Evolutionary conservation across 805 yeast species (phyloP).

Genomic region (Cyberlindnera maritima): DNA sequence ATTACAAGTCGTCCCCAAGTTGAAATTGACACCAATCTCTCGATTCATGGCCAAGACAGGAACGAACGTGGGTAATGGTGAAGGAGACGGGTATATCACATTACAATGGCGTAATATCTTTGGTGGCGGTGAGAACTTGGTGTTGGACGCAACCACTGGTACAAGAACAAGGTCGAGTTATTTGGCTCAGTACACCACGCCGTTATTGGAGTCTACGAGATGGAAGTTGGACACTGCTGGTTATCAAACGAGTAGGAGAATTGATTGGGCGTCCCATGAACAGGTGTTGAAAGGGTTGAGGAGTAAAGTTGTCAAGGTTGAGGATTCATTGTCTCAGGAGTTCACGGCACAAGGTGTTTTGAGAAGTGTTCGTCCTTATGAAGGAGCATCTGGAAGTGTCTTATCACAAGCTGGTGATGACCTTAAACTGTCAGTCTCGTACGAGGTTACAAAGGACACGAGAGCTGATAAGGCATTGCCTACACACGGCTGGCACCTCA

Average conservation of each 20-base stretch:
- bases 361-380: conserved; percentile 35
- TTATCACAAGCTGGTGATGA: conserved; percentile 62
- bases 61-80: conserved; percentile 94
- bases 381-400: conserved; percentile 41
- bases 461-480: conserved; percentile 44
- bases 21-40: conserved; percentile 51
- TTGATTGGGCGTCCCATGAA: conserved; percentile 52
- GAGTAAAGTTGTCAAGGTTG: conserved; percentile 29
- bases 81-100: conserved; percentile 90
- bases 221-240: conserved; percentile 54
- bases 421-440: conserved; percentile 51
- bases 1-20: conserved; percentile 29
- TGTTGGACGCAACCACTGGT: conserved; percentile 56
- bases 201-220: conserved; percentile 43
- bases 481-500: conserved; percentile 38
- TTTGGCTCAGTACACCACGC: conserved; percentile 50
- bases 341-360: conserved; percentile 40
- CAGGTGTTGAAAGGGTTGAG: conserved; percentile 46
- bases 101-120: conserved; percentile 61
- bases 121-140: conserved; percentile 66
- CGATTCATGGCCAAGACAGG: conserved; percentile 85
- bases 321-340: conserved; percentile 44
- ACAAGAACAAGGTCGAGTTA: conserved; percentile 58
- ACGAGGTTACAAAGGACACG: conserved; percentile 40
- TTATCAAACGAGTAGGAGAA: conserved; percentile 49